Base-by-base conservation (phyloP, 805 yeast genomes). In the Yueomyces sp. region DNA sequence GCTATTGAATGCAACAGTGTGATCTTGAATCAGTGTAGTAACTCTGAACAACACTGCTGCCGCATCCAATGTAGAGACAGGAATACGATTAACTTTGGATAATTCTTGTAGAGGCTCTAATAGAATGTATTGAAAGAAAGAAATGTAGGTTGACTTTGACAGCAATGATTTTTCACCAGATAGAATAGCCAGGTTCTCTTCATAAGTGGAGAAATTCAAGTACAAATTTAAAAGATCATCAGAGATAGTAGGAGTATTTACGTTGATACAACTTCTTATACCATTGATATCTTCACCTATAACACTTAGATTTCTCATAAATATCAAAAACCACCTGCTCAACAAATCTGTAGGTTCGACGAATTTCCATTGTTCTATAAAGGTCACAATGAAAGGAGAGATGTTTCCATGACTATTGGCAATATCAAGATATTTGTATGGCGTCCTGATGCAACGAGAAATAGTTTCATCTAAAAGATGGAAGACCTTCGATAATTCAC, bases 381-480 rank as follows among this genome's bases (percentile, higher is more conserved):
- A 51, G 0, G 80, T 70, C 11, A 76, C 65, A 2, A 71, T 50
- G 42, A 81, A 70, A 0, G 86, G 84, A 45, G 86, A 77, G 11
- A 77, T 52, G 30, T 55, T 52, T 0, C 51, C 46, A n/a, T 54
- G 53, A 1, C 49, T 44, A 30, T 57, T 60, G 3, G 76, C 68
- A 42, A 59, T 48, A 55, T 90, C 96, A 43, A 85, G 72, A 52
- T 87, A 90, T 55, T 84, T 86, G 63, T 82, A 92, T 0, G 97
- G 96, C 0, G 86, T 63, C 48, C 75, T 72, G 36, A 81, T 72
- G 47, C 80, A 70, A 48, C 96, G 72, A 1, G 85, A 68, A 31
- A 86, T 69, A 0, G 85, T 66, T 57, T 88, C 92, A 55, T 90
- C 95, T 5, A 90, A 49, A 31, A 85, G 58, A 8, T 64, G 65